Conservation (phyloP, 2,329 filamentous ascomycete genomes). For the Pyrenophora seminiperda region DNA sequence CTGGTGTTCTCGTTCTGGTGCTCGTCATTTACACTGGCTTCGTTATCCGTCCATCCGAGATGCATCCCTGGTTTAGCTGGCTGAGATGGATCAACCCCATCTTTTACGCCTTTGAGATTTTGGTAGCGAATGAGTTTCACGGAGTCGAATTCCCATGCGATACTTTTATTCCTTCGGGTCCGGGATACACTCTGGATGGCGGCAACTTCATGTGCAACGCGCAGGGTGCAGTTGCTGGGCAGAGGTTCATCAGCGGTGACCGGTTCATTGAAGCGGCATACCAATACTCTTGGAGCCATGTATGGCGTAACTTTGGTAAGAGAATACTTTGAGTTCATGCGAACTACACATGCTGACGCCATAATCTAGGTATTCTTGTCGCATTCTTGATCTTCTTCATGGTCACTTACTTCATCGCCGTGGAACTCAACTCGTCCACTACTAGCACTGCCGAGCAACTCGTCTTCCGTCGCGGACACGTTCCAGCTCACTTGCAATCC, state of each 20-base stretch:
- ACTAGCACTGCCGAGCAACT: conserved; percentile 70
- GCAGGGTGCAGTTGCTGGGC: conserved; percentile 48
- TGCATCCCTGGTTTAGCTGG: conserved; percentile 50
- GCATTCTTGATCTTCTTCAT: conserved; percentile 70
- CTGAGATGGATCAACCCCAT: conserved; percentile 71
- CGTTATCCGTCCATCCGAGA: conserved; percentile 67
- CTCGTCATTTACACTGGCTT: conserved; percentile 73
- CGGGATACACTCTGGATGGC: conserved; percentile 36
- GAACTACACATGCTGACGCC: neutral
- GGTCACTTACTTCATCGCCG: conserved; percentile 64
- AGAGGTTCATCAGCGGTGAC: conserved; percentile 48
- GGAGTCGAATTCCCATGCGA: conserved; percentile 44
- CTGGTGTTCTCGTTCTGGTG: conserved; percentile 63
- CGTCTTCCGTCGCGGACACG: conserved; percentile 62
- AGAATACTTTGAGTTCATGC: neutral
- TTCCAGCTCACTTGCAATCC: conserved; percentile 49
- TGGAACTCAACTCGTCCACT: conserved; percentile 68
- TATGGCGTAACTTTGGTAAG: conserved; percentile 62
- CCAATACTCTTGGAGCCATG: conserved; percentile 49
- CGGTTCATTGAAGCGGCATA: conserved; percentile 41
- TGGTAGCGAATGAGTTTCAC: conserved; percentile 74
- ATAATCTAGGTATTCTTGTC: conserved; percentile 62
- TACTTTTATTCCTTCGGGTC: conserved; percentile 46
- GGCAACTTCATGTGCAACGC: conserved; percentile 46
- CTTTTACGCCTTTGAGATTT: conserved; percentile 76